Percentiles rank a stretch among this genome's conserved stretches.
Conservation (phyloP, 805 yeast genomes). For the Starmerella sp. region DNA sequence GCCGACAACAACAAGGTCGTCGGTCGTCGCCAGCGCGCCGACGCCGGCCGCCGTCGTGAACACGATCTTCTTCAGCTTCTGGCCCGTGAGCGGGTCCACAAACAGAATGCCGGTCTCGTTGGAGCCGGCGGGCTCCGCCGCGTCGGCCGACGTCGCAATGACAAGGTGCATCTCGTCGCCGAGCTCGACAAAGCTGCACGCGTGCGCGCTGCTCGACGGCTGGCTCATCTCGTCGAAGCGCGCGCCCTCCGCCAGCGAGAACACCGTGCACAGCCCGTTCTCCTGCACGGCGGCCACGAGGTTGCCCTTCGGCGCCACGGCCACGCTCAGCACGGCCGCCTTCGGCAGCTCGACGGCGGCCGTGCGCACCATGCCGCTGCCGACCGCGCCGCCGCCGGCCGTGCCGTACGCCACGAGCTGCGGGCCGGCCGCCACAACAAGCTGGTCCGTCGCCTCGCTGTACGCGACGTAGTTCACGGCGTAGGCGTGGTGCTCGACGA, state of each 20-base stretch:
- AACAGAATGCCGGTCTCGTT: conserved; percentile 14
- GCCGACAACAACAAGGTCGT: conserved; percentile 17
- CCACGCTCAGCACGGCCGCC: conserved; percentile 2
- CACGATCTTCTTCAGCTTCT: conserved; percentile 16
- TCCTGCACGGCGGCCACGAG: conserved; percentile 12
- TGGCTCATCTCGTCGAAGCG: conserved; percentile 1
- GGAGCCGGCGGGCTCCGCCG: background rate
- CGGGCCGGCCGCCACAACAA: conserved; percentile 18
- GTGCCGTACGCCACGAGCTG: conserved; percentile 5
- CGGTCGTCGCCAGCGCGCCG: conserved; percentile 8
- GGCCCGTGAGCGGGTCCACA: conserved; percentile 20
- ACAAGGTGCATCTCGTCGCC: conserved; percentile 12
- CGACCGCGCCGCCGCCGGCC: background rate
- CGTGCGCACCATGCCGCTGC: background rate
- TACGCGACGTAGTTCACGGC: conserved; percentile 7
- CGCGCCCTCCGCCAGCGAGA: conserved; percentile 4
- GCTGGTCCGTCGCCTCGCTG: background rate
- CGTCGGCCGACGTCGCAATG: conserved; percentile 11
- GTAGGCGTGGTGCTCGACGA: background rate
- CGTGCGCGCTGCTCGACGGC: conserved; percentile 4
- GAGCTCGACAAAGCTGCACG: conserved; percentile 12
- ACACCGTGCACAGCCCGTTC: conserved; percentile 8
- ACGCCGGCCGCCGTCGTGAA: conserved; percentile 8
- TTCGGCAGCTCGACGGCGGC: background rate
- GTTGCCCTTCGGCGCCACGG: conserved; percentile 11